Evolutionary conservation across 306 rosid species (phyloP).

Genomic region (Prinsepia uniflora): DNA sequence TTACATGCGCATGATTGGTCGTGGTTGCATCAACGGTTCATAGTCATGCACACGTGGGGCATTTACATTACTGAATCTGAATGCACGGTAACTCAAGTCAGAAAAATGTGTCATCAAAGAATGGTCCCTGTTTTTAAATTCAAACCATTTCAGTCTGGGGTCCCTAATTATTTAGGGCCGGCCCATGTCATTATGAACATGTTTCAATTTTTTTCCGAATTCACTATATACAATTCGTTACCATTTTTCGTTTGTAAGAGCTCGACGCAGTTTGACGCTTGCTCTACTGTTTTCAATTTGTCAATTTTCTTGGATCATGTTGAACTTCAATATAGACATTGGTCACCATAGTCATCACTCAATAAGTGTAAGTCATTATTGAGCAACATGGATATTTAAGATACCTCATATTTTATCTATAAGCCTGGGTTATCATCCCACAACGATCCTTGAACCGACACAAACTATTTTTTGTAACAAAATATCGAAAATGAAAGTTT

Average conservation of each 20-base stretch:
- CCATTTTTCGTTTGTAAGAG: not conserved
- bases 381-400: no score
- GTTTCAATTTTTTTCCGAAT: not conserved
- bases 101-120: not conserved
- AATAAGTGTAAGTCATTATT: not conserved
- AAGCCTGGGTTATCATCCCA: no score
- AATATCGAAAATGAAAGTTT: no score
- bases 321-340: not conserved
- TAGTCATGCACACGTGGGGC: no score
- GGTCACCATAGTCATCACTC: not conserved
- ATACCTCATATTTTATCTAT: no score
- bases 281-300: not conserved
- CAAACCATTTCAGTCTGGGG: no score
- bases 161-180: conserved; percentile 7
- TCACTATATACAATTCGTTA: not conserved
- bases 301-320: not conserved
- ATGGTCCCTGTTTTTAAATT: conserved; percentile 10
- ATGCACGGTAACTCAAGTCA: no score
- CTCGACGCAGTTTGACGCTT: not conserved
- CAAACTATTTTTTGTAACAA: no score
- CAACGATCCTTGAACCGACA: no score
- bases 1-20: no score
- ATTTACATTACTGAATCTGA: no score
- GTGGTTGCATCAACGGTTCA: no score
- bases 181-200: not conserved